Evolutionary conservation across 176 grass and related monocot genomes (phyloP), one percentile per base, ranked within the genome.

Genomic region (Lolium multiflorum): DNA sequence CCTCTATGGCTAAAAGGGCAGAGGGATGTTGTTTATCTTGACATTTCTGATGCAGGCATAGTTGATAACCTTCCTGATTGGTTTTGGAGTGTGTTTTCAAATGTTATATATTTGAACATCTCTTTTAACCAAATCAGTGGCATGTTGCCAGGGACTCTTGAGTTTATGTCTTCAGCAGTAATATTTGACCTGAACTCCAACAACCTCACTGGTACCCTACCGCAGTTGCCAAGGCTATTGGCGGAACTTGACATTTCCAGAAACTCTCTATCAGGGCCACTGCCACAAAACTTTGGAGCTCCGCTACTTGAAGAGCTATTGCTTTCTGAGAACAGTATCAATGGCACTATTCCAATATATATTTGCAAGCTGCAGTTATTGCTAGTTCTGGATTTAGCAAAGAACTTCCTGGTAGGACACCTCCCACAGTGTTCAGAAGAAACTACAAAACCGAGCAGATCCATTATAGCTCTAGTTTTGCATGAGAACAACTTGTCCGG

Each of bases 121-220:
- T 65, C 62, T 65, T 65, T 13, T 65, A 65, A 65, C 14, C 62
- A 65, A 65, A 65, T 65, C 25, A 65, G 62, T 65, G 62, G 62
- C 25, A 7, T 12, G 12, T 65, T 65, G 28, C 62, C 62, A 15
- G 14, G 13, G 25, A 65, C 62, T 2, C 13, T 65, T 26, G 62
- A 35, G 28, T 65, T 65, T 28, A 31, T 65, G 62, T 65, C 62
- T 7, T 65, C 62, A 8, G 5, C 26, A 31, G 0, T 1, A 5
- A 14, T 65, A 35, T 65, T 65, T 65, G 62, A 65, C 12, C 62
- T 65, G 5, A 65, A 6, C 24, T 65, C 25, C 25, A 65, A 65
- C 25, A 65, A 65, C 5, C 25, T 65, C 62, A 65, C 62, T 65
- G 62, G 62, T 35, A 28, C 14, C 31, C 5, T 65, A 31, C 62